phyloP scores from a whole-genome alignment of 345 rosid species.

The Aquilaria yunnanensis region DNA sequence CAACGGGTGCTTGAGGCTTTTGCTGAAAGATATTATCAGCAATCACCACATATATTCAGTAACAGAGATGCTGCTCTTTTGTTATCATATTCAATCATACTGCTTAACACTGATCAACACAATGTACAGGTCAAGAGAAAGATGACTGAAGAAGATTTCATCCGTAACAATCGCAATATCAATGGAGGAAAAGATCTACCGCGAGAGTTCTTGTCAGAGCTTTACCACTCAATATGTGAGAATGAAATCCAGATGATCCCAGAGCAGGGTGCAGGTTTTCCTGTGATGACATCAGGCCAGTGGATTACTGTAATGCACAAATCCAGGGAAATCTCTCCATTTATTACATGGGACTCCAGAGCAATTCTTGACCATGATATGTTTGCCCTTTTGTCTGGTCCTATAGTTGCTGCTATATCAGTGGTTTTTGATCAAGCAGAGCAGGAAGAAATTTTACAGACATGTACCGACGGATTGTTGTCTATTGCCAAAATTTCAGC shows the following conservation, averaged over 20 bases:
- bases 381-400: constrained; percentile 54
- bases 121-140: constrained; percentile 68
- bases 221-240: constrained; percentile 56
- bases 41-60: constrained; percentile 49
- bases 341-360: constrained; percentile 42
- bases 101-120: constrained; percentile 80
- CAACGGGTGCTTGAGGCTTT: constrained; percentile 80
- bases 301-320: constrained; percentile 67
- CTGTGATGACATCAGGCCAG: constrained; percentile 49
- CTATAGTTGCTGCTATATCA: constrained; percentile 64
- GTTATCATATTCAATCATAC: constrained; percentile 66
- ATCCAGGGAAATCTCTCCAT: constrained; percentile 51
- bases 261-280: constrained; percentile 51
- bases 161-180: constrained; percentile 58
- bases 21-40: constrained; percentile 79
- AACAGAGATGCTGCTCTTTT: constrained; percentile 63
- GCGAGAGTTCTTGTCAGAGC: constrained; percentile 57
- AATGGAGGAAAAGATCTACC: constrained; percentile 78
- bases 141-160: constrained; percentile 77
- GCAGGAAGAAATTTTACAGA: constrained; percentile 51
- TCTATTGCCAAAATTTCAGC: constrained; percentile 66
- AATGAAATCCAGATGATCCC: constrained; percentile 72
- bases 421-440: constrained; percentile 75
- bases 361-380: constrained; percentile 56
- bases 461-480: constrained; percentile 62